These are phyloP conservation scores for Zangia roseola DNA, from an alignment of 768 basidiomycete genomes.

Conservation along the genomic window DNA sequence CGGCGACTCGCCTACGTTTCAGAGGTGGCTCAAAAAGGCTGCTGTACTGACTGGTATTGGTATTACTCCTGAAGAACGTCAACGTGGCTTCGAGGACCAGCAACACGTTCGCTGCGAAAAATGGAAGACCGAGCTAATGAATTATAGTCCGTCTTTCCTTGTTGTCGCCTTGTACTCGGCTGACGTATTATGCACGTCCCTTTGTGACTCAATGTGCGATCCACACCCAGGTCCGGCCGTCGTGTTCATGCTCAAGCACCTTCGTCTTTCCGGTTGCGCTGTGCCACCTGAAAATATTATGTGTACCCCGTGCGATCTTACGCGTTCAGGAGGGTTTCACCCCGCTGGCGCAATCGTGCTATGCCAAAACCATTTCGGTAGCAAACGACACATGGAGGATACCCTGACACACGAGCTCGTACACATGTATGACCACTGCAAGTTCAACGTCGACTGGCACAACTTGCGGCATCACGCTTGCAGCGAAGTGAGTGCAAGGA, in stretches of 20 bases:
- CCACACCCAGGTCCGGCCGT: constrained; percentile 68
- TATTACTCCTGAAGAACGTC: constrained; percentile 42
- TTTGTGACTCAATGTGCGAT: constrained; percentile 1
- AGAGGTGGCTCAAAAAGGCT: constrained; percentile 51
- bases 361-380: constrained; percentile 81
- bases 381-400: constrained; percentile 87
- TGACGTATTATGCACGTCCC: constrained; percentile 7
- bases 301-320: constrained; percentile 80
- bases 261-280: constrained; percentile 70
- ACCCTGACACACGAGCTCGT: constrained; percentile 92
- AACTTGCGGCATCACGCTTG: constrained; percentile 95
- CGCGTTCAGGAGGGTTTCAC: constrained; percentile 81
- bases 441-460: constrained; percentile 90
- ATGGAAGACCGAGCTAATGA: constrained; percentile 66
- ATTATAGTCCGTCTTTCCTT: constrained; percentile 56
- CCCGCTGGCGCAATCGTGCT: constrained; percentile 77
- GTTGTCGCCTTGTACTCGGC: constrained; percentile 9
- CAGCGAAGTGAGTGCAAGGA: constrained; percentile 70
- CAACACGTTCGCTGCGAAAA: constrained; percentile 58
- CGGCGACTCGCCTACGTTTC: constrained; percentile 36
- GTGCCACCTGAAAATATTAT: constrained; percentile 72
- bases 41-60: constrained; percentile 52
- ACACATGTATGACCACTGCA: constrained; percentile 94
- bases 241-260: constrained; percentile 89
- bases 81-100: constrained; percentile 32